Evolutionary conservation across 805 yeast genomes (phyloP), one percentile per base, ranked within the genome.

Genomic region (Sugiyamaella qingdaonensis): DNA sequence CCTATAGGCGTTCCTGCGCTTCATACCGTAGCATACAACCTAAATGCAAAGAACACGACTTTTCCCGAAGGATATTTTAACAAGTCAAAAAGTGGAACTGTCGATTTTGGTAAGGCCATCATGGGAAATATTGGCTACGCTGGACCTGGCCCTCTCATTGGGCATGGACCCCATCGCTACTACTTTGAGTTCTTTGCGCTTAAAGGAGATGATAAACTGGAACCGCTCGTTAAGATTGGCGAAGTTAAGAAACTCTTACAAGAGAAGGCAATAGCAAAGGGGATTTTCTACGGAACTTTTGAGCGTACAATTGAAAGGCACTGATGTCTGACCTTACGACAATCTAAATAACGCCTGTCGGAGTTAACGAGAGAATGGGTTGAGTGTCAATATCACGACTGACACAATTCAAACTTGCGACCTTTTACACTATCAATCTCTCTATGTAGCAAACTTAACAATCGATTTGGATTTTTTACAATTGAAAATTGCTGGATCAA

Each of bases 121-220:
- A n/a, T 52, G 21, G 59, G 61, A 1, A 10, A 19, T 41, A 36
- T 16, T 10, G 53, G 54, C n/a, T 58, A 58, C 48, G 11, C 13
- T 7, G 61, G 60, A 10, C 60, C 60, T 8, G 45, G 55, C 10
- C 60, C 61, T 2, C 18, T 58, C n/a, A 49, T 57, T 36, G 34
- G 52, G 48, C 55, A 57, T 44, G 57, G 57, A 10, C 57, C 58
- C 21, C 62, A 58, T 42, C 46, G 54, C 16, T 58, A 58, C 45
- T 55, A 49, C 41, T 58, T 55, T 39, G 48, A 57, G 41, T 44
- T 55, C 36, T 58, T 36, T 36, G 62, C 60, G 9, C 8, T 58
- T 10, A 42, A 36, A 9, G 39, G 27, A 9, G 46, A 44, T 9
- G 29, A 24, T 7, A 11, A n/a, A 3, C 39, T 48, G 11, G 35